Base-by-base conservation (phyloP, 2,329 filamentous ascomycete species). In the Aspergillus sojae region DNA sequence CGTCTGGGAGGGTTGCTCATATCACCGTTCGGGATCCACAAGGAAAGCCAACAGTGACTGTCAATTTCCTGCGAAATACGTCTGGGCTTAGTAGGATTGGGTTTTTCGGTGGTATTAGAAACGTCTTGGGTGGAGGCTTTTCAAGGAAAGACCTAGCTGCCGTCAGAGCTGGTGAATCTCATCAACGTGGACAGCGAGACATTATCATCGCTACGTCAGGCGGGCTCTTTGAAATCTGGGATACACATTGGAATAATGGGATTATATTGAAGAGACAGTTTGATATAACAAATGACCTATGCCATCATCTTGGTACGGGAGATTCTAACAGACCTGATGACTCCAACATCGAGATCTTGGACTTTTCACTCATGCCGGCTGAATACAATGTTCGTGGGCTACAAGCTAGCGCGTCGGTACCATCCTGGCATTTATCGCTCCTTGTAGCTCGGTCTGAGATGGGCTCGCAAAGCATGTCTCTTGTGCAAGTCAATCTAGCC, bases 1-100 rank as follows among this genome's bases (percentile, higher is more conserved):
- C 91, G 76, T 93, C 88, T 63, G 95, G 95, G 16, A 88, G 95
- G 64, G 83, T 97, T 46, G 93, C 92, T 6, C 95, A 97, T 75
- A 82, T 99, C 77, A 93, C 88, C 58, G 84, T 98, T 19, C 88
- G 93, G 71, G 94, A 99, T 77, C 83, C 89, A 50, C 93, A 97
- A 77, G 95, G 95, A 28, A 90, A 93, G 72, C 92, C 94, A 3
- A 86, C 87, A 48, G 89, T 99, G 57, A 88, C 88, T 14, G 88
- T 92, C 0, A 91, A 93, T 68, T 91, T 94, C 69, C 81, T 99
- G 59, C 89, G 88, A 62, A 88, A 83, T 60, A 79, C 86, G 30
- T 84, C 86, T 3, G 82, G 75, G 19, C 81, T 82, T 5, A 83
- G 87, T 58, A 62, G 46, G 32, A 45, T 61, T 50, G 90, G 93